A percentile compares a stretch with the other conserved stretches of the same genome.
These are phyloP conservation scores for Penicillium odoratum DNA, from an alignment of 495 filamentous ascomycete genomes.

Conservation along the genomic window DNA sequence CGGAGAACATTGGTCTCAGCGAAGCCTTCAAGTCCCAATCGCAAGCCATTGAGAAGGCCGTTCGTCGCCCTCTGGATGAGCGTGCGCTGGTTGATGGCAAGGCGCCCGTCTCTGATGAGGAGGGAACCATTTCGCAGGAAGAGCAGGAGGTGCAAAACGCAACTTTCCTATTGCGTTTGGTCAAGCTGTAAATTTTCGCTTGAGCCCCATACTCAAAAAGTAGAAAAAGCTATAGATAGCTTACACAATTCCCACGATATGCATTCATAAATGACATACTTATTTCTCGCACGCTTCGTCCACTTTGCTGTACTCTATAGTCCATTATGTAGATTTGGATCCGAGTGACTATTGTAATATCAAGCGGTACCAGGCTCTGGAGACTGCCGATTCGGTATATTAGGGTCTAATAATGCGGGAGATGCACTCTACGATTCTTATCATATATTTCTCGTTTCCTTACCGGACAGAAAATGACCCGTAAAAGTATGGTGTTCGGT, in stretches of 20 bases:
- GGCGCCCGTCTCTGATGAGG: constrained; percentile 53
- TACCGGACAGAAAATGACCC: too few species aligned
- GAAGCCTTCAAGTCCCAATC: constrained; percentile 71
- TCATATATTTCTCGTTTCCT: not conserved
- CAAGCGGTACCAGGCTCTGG: not conserved
- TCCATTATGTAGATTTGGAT: not conserved
- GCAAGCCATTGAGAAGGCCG: constrained; percentile 70
- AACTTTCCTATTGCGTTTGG: constrained; percentile 77
- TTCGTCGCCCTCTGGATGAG: constrained; percentile 78
- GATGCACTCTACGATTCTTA: not conserved
- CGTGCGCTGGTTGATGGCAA: constrained; percentile 63
- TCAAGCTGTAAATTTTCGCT: constrained; percentile 61
- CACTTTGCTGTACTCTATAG: not conserved
- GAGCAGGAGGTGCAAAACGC: constrained; percentile 88
- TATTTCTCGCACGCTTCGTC: not conserved
- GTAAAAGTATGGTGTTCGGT: too few species aligned
- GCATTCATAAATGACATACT: not conserved
- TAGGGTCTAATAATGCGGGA: not conserved
- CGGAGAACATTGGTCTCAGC: constrained; percentile 72
- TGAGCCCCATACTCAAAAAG: not conserved
- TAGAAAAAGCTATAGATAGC: not conserved
- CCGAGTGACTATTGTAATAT: not conserved
- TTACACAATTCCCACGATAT: not conserved
- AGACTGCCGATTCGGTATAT: not conserved
- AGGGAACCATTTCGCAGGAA: constrained; percentile 75